A percentile compares a stretch with the other conserved stretches of the same genome.
Evolutionary conservation across 2,329 filamentous ascomycete species (phyloP).

Genomic region (Penicillium sp.): DNA sequence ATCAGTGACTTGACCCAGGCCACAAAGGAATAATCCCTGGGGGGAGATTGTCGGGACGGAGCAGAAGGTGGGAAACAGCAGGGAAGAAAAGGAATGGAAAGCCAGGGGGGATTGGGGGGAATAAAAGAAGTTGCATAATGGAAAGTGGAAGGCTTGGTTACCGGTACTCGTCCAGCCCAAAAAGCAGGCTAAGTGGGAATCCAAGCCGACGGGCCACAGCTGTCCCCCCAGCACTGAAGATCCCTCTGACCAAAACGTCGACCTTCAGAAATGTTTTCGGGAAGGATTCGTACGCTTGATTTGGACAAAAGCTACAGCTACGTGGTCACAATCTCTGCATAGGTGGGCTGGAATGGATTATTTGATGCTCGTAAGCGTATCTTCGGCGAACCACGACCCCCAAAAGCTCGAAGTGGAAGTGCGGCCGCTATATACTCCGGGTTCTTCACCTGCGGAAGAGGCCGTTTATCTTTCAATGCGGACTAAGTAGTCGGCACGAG

Average conservation of each 20-base stretch:
- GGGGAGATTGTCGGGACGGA: not conserved
- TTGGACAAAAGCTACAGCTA: not conserved
- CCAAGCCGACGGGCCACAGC: conserved; percentile 15
- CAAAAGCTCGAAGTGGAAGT: not conserved
- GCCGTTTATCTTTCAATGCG: not conserved
- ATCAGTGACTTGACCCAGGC: not conserved
- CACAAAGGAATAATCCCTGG: not conserved
- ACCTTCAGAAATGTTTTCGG: not conserved
- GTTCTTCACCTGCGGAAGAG: not conserved
- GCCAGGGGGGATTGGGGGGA: conserved; percentile 10
- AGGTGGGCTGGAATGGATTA: not conserved
- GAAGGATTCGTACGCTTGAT: not conserved
- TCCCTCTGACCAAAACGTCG: not conserved
- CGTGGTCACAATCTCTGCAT: not conserved
- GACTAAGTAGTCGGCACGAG: conserved; percentile 3
- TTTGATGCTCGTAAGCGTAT: not conserved
- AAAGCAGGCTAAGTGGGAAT: conserved; percentile 17
- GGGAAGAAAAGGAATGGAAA: conserved; percentile 3
- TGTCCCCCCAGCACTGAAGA: conserved; percentile 12
- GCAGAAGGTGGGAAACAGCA: not conserved
- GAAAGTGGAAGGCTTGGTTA: conserved; percentile 11
- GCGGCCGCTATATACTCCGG: not conserved
- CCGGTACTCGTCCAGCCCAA: conserved; percentile 10
- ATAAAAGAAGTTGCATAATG: conserved; percentile 22
- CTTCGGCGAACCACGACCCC: not conserved